Evolutionary conservation across 768 basidiomycete genomes (phyloP).

Genomic region (Porpolomopsis calyptriformis): DNA sequence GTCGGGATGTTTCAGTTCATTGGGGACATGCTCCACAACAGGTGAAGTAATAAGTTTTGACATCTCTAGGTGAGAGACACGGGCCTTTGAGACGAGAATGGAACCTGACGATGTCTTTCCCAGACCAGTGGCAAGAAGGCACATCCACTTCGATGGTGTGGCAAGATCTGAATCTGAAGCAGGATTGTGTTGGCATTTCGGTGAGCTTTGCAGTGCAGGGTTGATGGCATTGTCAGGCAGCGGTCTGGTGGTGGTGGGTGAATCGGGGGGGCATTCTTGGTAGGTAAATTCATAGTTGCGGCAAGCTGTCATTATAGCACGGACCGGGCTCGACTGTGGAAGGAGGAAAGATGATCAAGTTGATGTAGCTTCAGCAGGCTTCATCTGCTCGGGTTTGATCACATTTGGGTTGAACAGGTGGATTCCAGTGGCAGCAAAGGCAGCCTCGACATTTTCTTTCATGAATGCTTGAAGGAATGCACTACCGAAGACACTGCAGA

Average conservation of each 20-base stretch:
- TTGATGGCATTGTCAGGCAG: background rate
- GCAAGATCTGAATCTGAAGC: background rate
- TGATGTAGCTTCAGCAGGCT: constrained; percentile 19
- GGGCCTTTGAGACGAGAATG: constrained; percentile 16
- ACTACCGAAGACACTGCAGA: constrained; percentile 16
- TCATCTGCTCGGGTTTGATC: constrained; percentile 19
- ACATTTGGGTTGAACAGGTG: constrained; percentile 19
- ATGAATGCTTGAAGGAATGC: constrained; percentile 22
- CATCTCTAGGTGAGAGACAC: background rate
- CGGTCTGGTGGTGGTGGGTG: no score
- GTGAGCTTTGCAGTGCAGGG: background rate
- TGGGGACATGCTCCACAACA: background rate
- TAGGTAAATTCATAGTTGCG: no score
- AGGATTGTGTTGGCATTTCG: background rate
- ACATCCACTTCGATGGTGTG: constrained; percentile 17
- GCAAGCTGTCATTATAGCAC: constrained; percentile 9
- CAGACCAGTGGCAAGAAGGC: constrained; percentile 10
- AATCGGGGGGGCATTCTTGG: no score
- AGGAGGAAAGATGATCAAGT: constrained; percentile 17
- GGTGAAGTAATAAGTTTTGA: background rate
- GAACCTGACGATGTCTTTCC: constrained; percentile 15
- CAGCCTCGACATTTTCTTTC: constrained; percentile 16
- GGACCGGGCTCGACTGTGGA: constrained; percentile 17
- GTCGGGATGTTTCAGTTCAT: background rate
- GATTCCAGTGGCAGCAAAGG: constrained; percentile 22